phyloP scores from a whole-genome alignment of 257 asterid species.

The Parsonsia alboflavescens region DNA sequence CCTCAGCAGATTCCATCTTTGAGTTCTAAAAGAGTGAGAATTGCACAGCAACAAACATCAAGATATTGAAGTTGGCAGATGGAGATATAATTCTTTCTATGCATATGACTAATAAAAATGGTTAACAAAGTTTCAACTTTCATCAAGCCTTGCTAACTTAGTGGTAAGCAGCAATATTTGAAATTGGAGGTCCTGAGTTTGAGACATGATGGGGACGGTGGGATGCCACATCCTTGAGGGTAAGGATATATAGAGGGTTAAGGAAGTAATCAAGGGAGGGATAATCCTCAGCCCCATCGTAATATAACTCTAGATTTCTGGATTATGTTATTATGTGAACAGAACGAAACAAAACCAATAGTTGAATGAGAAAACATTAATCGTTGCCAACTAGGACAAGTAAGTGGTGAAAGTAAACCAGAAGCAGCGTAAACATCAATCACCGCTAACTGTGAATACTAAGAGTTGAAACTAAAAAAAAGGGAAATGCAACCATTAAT shows the following conservation, averaged over 20 bases:
- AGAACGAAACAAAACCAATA: neutral
- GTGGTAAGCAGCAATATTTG: no score
- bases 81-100: neutral
- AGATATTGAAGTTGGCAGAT: neutral
- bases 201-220: no score
- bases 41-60: slow-evolving; percentile 5
- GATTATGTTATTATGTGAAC: neutral
- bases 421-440: neutral
- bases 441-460: neutral
- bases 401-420: neutral
- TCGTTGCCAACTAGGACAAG: neutral
- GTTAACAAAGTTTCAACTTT: neutral
- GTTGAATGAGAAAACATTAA: neutral
- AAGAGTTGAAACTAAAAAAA: neutral
- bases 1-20: slow-evolving; percentile 56
- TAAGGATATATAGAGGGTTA: no score
- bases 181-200: no score
- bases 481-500: neutral
- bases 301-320: neutral
- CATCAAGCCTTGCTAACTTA: no score
- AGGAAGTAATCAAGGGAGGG: no score
- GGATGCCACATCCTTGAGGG: no score
- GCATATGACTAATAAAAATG: neutral
- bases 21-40: slow-evolving; percentile 43
- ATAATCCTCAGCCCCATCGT: neutral